phyloP scores from a whole-genome alignment of 805 yeast genomes.

The Saturnispora zaruensis region DNA sequence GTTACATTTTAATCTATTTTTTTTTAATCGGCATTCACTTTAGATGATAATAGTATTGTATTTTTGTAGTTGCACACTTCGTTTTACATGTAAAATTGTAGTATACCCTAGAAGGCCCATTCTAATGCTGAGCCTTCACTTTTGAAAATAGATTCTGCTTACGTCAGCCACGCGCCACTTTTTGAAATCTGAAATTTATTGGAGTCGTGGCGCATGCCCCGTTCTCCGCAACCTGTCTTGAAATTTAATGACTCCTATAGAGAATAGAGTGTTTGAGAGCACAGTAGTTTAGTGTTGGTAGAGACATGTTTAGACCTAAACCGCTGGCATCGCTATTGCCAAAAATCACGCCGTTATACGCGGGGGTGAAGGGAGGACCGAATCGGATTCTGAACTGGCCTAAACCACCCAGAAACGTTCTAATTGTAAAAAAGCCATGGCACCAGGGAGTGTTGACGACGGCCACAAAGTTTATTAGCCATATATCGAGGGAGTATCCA shows the following conservation, averaged over 20 bases:
- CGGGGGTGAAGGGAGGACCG: constrained; percentile 48
- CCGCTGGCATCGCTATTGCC: constrained; percentile 10
- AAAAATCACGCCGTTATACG: constrained; percentile 42
- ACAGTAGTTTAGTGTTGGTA: neutral
- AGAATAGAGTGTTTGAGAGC: neutral
- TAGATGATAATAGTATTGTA: too few species aligned
- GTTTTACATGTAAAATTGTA: too few species aligned
- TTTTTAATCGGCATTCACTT: too few species aligned
- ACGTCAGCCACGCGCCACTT: neutral
- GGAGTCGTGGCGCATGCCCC: neutral
- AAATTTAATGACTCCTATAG: neutral
- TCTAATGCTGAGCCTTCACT: too few species aligned
- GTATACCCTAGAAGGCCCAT: too few species aligned
- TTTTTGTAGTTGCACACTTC: too few species aligned
- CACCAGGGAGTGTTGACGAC: constrained; percentile 55
- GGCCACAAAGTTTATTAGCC: constrained; percentile 54
- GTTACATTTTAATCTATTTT: neutral
- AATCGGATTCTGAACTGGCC: constrained; percentile 62
- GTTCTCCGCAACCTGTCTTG: neutral
- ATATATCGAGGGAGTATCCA: constrained; percentile 55
- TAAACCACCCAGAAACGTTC: constrained; percentile 62
- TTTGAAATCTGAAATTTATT: neutral
- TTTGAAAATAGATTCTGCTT: neutral
- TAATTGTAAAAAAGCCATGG: constrained; percentile 82
- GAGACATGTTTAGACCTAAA: constrained; percentile 7